Conservation (phyloP, 2,329 filamentous ascomycete genomes). For the Cladorrhinum sp. region DNA sequence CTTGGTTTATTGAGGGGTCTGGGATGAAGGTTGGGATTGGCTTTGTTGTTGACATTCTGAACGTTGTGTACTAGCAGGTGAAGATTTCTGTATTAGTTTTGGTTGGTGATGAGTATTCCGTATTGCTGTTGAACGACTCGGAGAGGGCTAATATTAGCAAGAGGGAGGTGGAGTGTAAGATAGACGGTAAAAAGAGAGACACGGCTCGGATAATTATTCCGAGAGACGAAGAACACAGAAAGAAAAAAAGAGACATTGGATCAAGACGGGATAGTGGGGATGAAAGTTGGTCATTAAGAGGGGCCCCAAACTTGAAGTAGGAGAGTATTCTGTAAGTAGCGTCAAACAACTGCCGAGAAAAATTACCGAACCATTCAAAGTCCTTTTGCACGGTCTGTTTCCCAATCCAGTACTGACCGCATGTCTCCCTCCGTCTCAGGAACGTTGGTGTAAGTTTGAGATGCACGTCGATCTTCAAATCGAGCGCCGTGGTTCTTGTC, state of each 20-base stretch:
- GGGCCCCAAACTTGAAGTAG: too few relatives aligned
- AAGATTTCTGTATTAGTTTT: not conserved
- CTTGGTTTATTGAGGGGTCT: conserved; percentile 13
- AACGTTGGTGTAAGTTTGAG: not conserved
- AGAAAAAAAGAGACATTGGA: not conserved
- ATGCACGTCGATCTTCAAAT: not conserved
- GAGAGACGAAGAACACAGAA: not conserved
- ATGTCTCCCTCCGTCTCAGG: not conserved
- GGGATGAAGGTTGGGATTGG: not conserved
- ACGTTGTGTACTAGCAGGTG: too few relatives aligned
- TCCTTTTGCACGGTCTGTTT: not conserved
- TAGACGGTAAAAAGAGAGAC: not conserved
- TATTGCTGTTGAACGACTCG: too few relatives aligned
- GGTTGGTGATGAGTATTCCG: too few relatives aligned
- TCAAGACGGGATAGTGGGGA: too few relatives aligned
- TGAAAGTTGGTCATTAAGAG: not conserved
- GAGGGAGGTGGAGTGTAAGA: too few relatives aligned
- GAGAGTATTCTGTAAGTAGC: not conserved
- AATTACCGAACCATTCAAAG: not conserved
- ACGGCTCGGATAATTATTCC: not conserved
- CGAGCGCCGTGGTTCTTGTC: not conserved
- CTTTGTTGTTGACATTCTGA: too few relatives aligned
- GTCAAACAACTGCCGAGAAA: not conserved
- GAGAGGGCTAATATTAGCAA: too few relatives aligned
- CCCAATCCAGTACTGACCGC: not conserved